phyloP scores from a whole-genome alignment of 257 asterid species.

The Ehretia macrophylla region DNA sequence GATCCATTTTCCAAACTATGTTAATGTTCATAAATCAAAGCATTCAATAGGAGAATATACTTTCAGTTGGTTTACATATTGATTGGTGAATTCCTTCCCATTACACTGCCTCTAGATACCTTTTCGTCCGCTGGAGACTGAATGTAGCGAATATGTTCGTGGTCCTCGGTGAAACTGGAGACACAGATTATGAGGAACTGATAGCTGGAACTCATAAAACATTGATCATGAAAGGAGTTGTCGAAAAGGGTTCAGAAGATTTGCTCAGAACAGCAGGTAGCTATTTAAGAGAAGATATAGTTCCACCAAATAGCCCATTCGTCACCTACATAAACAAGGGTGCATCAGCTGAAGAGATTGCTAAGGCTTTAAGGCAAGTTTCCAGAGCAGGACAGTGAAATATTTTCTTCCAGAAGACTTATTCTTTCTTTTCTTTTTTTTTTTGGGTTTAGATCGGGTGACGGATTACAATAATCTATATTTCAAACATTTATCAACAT shows the following conservation, averaged over 20 bases:
- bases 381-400: constrained; percentile 49
- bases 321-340: constrained; percentile 33
- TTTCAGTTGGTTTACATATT: not conserved
- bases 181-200: constrained; percentile 78
- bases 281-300: constrained; percentile 68
- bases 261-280: constrained; percentile 65
- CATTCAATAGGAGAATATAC: too few species aligned
- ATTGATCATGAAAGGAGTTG: constrained; percentile 51
- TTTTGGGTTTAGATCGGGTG: too few species aligned
- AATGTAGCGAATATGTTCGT: constrained; percentile 78
- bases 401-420: not conserved
- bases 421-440: too few species aligned
- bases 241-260: constrained; percentile 69
- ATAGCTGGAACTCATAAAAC: constrained; percentile 78
- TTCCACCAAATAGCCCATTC: constrained; percentile 59
- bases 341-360: constrained; percentile 51
- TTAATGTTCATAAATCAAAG: too few species aligned
- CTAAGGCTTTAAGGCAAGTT: constrained; percentile 42
- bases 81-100: not conserved
- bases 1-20: too few species aligned
- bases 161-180: constrained; percentile 83
- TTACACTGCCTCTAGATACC: constrained; percentile 41
- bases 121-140: constrained; percentile 80
- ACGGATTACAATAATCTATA: too few species aligned
- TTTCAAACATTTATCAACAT: too few species aligned